These are phyloP conservation scores for Juglanconis oblonga DNA, from an alignment of 2,329 filamentous ascomycete genomes.

Conservation along the genomic window DNA sequence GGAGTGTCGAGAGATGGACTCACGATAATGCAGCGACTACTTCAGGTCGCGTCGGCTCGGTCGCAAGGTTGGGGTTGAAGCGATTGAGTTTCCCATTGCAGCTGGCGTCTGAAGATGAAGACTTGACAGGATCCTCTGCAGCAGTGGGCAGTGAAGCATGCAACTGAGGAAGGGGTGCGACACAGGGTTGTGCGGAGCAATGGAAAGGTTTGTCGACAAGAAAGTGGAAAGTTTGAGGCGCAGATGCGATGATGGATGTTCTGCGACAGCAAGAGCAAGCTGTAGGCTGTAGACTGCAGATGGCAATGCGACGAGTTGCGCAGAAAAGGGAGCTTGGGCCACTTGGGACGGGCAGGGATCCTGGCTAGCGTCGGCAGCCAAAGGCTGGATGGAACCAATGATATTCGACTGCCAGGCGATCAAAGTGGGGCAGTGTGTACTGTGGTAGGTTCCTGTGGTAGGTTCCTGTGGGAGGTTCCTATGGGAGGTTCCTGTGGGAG, in stretches of 20 bases:
- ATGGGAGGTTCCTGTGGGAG: too few relatives aligned
- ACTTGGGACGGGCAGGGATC: not conserved
- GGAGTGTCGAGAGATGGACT: too few relatives aligned
- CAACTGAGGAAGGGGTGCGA: not conserved
- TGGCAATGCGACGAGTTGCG: not conserved
- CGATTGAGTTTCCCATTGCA: slow-evolving; percentile 19
- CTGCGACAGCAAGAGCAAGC: not conserved
- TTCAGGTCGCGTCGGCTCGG: slow-evolving; percentile 7
- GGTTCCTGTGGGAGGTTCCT: too few relatives aligned
- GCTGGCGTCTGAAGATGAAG: not conserved
- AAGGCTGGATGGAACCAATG: not conserved
- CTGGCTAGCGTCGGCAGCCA: not conserved
- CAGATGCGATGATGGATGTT: not conserved
- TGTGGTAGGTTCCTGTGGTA: too few relatives aligned
- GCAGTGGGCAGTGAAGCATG: not conserved
- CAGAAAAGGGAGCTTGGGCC: slow-evolving; percentile 4
- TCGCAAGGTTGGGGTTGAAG: slow-evolving; percentile 6
- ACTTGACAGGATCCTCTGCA: not conserved
- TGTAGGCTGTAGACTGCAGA: too few relatives aligned
- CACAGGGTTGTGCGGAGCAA: too few relatives aligned
- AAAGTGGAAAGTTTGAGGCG: too few relatives aligned
- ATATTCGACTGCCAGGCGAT: not conserved
- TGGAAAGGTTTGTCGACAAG: too few relatives aligned
- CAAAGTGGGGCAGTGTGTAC: not conserved
- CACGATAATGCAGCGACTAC: not conserved